Base-by-base conservation (phyloP, 805 yeast genomes). In the Suhomyces sp. region DNA sequence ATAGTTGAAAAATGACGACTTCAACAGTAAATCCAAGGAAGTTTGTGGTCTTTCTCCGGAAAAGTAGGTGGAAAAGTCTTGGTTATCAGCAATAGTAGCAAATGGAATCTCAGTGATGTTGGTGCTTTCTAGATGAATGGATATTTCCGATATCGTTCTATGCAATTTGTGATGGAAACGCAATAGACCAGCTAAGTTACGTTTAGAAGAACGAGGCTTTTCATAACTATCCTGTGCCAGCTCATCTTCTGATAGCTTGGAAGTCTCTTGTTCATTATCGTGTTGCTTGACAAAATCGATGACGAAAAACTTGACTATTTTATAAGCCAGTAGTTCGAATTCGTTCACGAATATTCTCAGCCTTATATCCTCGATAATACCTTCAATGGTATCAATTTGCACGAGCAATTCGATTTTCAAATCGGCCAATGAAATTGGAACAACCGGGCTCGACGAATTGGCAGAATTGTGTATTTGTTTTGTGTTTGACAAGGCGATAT, bases 101-200 rank as follows among this genome's bases (percentile, higher is more conserved):
- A 71, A 68, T 1, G 77, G 77, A 15, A 72, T 62, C 13, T 69
- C 72, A 15, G 52, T 44, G 3, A 72, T 38, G 10, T 52, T 50
- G 8, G 62, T 50, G 48, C 68, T 69, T 50, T 70, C 71, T 9
- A 67, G 49, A 42, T 67, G 65, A 6, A 72, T 22, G 6, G 69
- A 61, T 2, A 69, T 45, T 33, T 69, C 69, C 6, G 62, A 56
- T 4, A 72, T 44, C 1, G 62, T 52, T 7, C 59, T 44, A 52
- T 68, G 65, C 1, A 70, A 40, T n/a, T 55, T 58, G 36, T 54
- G 57, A 51, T 65, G 66, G 23, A 58, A 9, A n/a, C 47, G 46
- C 13, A 48, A 27, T 22, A 48, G 46, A 13, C 47, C 46, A 40
- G 44, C 51, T 23, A 48, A 12, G 12, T 22, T 29, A 22, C 47